A percentile compares a stretch with the other conserved stretches of the same genome.
phyloP scores from a whole-genome alignment of 148 eudicot genomes.

The Rheum nobile region DNA sequence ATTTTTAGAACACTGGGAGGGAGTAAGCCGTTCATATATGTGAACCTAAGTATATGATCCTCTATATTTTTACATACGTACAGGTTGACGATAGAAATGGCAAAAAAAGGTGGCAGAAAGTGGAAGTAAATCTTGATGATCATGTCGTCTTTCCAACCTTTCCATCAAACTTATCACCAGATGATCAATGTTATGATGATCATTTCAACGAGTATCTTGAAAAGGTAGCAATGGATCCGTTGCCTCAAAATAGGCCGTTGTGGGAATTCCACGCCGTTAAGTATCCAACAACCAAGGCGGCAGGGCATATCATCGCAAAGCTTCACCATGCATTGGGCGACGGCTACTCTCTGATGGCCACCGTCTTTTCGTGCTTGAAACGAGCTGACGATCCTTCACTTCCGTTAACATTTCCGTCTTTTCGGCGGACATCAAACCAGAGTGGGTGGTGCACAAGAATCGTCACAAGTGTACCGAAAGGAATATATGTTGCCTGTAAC shows the following conservation, averaged over 20 bases:
- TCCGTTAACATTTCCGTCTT: slow-evolving; percentile 55
- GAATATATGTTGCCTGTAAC: slow-evolving; percentile 22
- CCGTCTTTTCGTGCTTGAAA: slow-evolving; percentile 69
- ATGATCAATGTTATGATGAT: slow-evolving; percentile 35
- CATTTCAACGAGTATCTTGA: slow-evolving; percentile 42
- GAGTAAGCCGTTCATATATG: no score
- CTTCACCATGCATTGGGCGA: slow-evolving; percentile 84
- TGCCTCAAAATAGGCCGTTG: slow-evolving; percentile 53
- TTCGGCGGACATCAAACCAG: background rate
- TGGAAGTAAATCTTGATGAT: slow-evolving; percentile 45
- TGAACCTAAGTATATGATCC: no score
- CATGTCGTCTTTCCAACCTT: slow-evolving; percentile 39
- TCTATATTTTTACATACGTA: background rate
- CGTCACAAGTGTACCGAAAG: slow-evolving; percentile 11
- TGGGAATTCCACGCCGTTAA: slow-evolving; percentile 69
- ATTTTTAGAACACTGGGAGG: no score
- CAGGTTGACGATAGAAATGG: slow-evolving; percentile 54
- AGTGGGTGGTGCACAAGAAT: background rate
- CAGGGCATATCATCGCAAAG: slow-evolving; percentile 52
- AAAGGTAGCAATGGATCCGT: slow-evolving; percentile 31
- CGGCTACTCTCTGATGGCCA: slow-evolving; percentile 81
- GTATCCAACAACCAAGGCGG: slow-evolving; percentile 57
- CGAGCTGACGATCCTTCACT: slow-evolving; percentile 63
- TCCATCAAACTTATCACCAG: slow-evolving; percentile 24
- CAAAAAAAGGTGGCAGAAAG: slow-evolving; percentile 58